phyloP scores from a whole-genome alignment of 163 green algal species.

The Scenedesmus sp. region DNA sequence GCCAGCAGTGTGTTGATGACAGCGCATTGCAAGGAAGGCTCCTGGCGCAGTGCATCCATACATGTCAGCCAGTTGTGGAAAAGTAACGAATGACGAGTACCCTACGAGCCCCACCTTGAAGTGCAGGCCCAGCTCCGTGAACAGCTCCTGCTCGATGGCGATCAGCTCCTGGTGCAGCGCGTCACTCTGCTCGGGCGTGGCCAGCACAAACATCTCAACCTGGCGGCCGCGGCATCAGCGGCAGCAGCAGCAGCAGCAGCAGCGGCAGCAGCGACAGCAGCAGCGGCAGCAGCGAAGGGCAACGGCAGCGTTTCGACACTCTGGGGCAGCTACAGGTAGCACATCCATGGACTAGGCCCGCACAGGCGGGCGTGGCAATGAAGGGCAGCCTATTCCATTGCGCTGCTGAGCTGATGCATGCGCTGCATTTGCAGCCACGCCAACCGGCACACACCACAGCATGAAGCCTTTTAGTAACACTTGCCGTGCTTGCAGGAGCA shows the following conservation, averaged over 20 bases:
- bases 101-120: slow-evolving; percentile 94
- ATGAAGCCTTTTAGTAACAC: too few relatives aligned
- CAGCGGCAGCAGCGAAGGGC: not conserved
- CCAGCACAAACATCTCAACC: slow-evolving; percentile 98
- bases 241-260: slow-evolving; percentile 16
- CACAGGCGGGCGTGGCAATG: too few relatives aligned
- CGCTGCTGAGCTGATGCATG: too few relatives aligned
- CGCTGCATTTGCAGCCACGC: too few relatives aligned
- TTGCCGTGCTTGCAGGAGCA: not conserved
- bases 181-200: slow-evolving; percentile 91
- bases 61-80: slow-evolving; percentile 73
- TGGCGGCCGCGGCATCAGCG: slow-evolving; percentile 10
- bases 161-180: slow-evolving; percentile 94
- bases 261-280: not conserved
- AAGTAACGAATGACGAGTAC: not conserved
- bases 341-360: too few relatives aligned
- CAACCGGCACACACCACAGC: too few relatives aligned
- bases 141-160: slow-evolving; percentile 93
- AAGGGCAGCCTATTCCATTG: too few relatives aligned
- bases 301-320: not conserved
- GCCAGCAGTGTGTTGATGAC: too few relatives aligned
- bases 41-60: slow-evolving; percentile 90
- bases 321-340: not conserved
- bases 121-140: slow-evolving; percentile 95
- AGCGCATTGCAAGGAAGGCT: too few relatives aligned